Evolutionary conservation across 106 monocot genomes (phyloP).

Genomic region (Amphibolis antarctica): DNA sequence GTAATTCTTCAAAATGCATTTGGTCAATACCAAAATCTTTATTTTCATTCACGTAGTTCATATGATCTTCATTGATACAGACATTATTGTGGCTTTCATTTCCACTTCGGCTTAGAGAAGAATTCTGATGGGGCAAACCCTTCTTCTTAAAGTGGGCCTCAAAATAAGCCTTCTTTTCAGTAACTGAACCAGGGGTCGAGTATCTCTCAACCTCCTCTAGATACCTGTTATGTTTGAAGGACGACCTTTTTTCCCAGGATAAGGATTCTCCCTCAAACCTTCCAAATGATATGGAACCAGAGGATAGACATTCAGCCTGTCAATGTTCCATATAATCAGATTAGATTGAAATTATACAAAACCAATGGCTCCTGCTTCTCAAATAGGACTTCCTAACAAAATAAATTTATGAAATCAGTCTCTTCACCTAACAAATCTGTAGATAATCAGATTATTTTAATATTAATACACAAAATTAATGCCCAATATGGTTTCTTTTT

Average conservation of each 20-base stretch:
- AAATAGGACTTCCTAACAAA: too few relatives aligned
- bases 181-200: constrained; percentile 71
- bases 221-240: constrained; percentile 64
- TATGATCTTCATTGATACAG: constrained; percentile 13
- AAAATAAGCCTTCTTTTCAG: constrained; percentile 73
- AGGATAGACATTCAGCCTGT: constrained; percentile 41
- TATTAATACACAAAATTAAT: too few relatives aligned
- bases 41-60: constrained; percentile 13
- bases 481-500: too few relatives aligned
- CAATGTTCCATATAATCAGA: constrained; percentile 3
- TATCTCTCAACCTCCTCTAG: constrained; percentile 82
- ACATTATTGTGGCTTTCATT: constrained; percentile 17
- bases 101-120: constrained; percentile 15
- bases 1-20: constrained; percentile 7
- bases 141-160: constrained; percentile 80
- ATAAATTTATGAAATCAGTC: too few relatives aligned
- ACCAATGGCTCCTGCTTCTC: too few relatives aligned
- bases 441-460: too few relatives aligned
- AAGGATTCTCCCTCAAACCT: constrained; percentile 60
- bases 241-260: constrained; percentile 74
- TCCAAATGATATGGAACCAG: constrained; percentile 75
- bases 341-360: too few relatives aligned
- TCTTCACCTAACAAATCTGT: too few relatives aligned
- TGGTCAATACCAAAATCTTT: constrained; percentile 9
- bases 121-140: constrained; percentile 25